Conservation (phyloP, 352 stramenopile genomes). For the Phytopythium aichiense region DNA sequence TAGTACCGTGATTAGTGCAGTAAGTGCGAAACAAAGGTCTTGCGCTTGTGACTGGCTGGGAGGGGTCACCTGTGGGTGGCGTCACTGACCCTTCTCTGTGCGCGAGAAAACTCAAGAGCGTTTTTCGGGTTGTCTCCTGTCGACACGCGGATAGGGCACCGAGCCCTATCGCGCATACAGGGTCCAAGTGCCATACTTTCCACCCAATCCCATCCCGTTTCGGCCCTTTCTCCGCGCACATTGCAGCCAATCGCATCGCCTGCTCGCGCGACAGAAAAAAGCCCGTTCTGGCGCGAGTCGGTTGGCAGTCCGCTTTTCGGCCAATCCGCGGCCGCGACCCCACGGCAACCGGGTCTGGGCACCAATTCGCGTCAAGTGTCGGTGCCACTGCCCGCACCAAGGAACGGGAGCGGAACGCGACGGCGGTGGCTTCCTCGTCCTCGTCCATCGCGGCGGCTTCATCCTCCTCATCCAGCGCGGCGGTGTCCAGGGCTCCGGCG, state of each 20-base stretch:
- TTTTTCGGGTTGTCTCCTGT: background rate
- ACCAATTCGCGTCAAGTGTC: background rate
- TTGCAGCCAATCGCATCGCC: background rate
- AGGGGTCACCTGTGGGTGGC: background rate
- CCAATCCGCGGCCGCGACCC: background rate
- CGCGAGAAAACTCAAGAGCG: background rate
- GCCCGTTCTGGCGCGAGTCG: slow-evolving; percentile 2
- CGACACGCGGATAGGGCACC: background rate
- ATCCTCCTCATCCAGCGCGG: background rate
- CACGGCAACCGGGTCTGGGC: background rate
- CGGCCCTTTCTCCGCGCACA: background rate
- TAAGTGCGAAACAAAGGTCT: background rate
- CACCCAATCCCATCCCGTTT: slow-evolving; percentile 1
- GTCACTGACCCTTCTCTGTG: background rate
- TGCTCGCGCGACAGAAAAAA: background rate
- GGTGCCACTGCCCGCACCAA: background rate
- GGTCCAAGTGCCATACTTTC: background rate
- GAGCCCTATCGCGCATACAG: background rate
- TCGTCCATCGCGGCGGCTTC: background rate
- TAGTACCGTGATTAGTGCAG: background rate
- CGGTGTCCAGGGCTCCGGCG: background rate
- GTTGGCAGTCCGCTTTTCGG: background rate
- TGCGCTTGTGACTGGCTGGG: background rate
- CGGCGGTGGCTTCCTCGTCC: background rate
- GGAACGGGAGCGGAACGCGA: slow-evolving; percentile 1